A percentile compares a stretch with the other conserved stretches of the same genome.
phyloP scores from a whole-genome alignment of 257 asterid genomes.

The Penstemon newberryi region DNA sequence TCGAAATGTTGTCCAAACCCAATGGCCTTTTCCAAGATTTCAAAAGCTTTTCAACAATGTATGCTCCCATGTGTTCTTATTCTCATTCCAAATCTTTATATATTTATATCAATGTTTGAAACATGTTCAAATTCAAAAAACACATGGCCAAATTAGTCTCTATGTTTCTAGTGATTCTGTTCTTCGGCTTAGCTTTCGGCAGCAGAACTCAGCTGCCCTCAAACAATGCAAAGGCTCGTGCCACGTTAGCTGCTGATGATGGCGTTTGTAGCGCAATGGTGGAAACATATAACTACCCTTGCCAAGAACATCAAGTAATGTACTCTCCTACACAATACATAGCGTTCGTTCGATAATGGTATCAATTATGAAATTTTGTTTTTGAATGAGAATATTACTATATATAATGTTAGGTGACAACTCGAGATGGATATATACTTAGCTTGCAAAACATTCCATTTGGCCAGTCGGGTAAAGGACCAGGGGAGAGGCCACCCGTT shows the following conservation, averaged over 20 bases:
- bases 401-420: conserved; percentile 32
- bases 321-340: background rate
- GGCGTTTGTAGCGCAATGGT: conserved; percentile 44
- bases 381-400: background rate
- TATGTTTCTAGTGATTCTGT: conserved; percentile 16
- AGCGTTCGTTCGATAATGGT: too few relatives aligned
- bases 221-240: background rate
- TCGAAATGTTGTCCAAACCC: background rate
- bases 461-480: conserved; percentile 34
- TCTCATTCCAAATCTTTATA: conserved; percentile 8
- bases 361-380: background rate
- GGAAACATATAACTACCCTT: conserved; percentile 34
- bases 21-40: background rate
- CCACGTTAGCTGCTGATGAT: conserved; percentile 17
- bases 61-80: conserved; percentile 11
- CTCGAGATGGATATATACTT: conserved; percentile 46
- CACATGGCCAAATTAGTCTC: conserved; percentile 21
- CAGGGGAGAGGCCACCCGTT: conserved; percentile 33
- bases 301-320: conserved; percentile 38
- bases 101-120: conserved; percentile 1
- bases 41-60: background rate
- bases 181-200: conserved; percentile 19
- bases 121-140: background rate
- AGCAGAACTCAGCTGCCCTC: conserved; percentile 25
- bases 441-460: conserved; percentile 46